Evolutionary conservation across 176 grass and related monocot genomes (phyloP), one percentile per base, ranked within the genome.

Genomic region (Raddia guianensis): DNA sequence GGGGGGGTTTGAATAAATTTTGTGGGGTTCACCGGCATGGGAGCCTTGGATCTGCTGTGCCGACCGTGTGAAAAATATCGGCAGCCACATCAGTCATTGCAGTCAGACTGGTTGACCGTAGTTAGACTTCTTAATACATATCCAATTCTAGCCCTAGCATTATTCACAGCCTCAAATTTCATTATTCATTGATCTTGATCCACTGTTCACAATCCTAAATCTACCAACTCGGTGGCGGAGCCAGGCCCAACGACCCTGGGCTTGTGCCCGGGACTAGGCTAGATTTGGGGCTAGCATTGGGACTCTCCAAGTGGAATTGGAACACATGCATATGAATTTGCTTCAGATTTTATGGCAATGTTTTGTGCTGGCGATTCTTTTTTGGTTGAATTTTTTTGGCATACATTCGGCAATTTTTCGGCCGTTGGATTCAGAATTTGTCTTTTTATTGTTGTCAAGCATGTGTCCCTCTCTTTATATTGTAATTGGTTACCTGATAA

Each of bases 1-100:
- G 37, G 16, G 68, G 27, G 27, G 27, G 27, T 27, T 27, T 27
- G 27, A 19, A 64, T 79, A 79, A 78, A 79, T 72, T 44, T 34
- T 3, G 44, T 70, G 54, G 54, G 73, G 18, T 16, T 47, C 46
- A 52, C 16, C 12, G 67, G 10, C 44, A 20, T 3, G 6, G 18
- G 67, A 13, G 19, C 15, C 1, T 21, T 1, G 33, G 82, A 12
- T 63, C 51, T 5, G 47, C 12, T 7, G 35, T 40, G 37, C 37
- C 37, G 37, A 40, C 11, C 1, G 53, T 40, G 56, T 43, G 58
- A n/a, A 8, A 57, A 51, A 68, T 49, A 74, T 80, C 42, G 2
- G 76, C 65, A 53, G 75, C 75, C n/a, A 56, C 16, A 3, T 16
- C 70, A 53, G 1, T 7, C 27, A 13, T 33, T 63, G 34, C 70